Base-by-base conservation (phyloP, 768 basidiomycete species). In the Mycena rosella region DNA sequence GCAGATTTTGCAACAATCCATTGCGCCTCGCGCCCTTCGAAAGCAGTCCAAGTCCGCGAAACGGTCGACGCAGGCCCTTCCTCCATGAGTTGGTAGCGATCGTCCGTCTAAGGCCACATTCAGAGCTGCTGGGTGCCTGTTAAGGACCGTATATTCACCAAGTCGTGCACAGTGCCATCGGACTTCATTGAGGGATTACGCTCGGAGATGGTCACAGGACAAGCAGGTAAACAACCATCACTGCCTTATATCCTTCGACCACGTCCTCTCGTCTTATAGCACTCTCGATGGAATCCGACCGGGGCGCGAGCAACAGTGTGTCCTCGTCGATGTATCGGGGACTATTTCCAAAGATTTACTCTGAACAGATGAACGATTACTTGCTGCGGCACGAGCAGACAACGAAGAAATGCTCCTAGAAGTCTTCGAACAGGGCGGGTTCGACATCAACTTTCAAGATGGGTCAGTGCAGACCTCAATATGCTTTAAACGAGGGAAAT, bases 381-480 rank as follows among this genome's bases (percentile, higher is more conserved):
- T 95, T 32, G 87, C 87, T 30, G 93, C 92, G 13, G 94, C 92
- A 32, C 87, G 92, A 73, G 72, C 77, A 20, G 94, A 95, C 80
- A 88, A 92, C 77, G 88, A 89, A 70, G 92, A 91, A 5, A 76
- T 91, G 68, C 74, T 95, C 26, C 72, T 86, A 1, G 87, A 89
- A 55, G 80, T 92, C 17, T 86, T 94, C 62, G 81, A 85, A 22
- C 74, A 87, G 40, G 87, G 81, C 7, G 72, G 73, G 4, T 90
- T 88, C 70, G 87, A 95, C 75, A 90, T 95, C 68, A 96, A 96
- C 78, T 89, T 82, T 72, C 82, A 84, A 72, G 94, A 95, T 74
- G 92, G 92, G 93, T 93, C 74, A 70, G 92, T 84, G 48, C 36
- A 29, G 63, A 61, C 62, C 45, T 51, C 49, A 40, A 45, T 67